Percentiles rank a stretch among this genome's conserved stretches.
Conservation (phyloP, 441 rosid genomes). For the Pelargonium cotyledonis region DNA sequence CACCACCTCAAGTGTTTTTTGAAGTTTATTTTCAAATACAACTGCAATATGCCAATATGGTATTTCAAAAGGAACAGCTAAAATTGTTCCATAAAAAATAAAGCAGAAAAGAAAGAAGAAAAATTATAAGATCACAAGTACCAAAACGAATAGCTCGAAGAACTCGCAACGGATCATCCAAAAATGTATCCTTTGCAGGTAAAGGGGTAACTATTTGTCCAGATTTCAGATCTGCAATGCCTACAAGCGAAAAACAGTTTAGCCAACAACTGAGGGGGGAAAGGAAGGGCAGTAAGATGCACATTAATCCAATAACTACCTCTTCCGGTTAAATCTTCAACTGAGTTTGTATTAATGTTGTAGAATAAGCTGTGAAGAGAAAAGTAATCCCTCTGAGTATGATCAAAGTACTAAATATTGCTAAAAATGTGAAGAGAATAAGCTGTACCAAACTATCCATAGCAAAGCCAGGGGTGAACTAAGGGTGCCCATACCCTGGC, state of each 20-base stretch:
- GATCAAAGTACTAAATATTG: neutral
- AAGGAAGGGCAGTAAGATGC: slow-evolving; percentile 3
- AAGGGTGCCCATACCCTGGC: neutral
- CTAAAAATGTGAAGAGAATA: neutral
- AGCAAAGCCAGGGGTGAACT: neutral
- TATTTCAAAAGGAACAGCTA: slow-evolving; percentile 3
- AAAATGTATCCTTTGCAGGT: slow-evolving; percentile 66
- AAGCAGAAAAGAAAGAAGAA: slow-evolving; percentile 11
- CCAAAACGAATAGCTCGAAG: slow-evolving; percentile 95
- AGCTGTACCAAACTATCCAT: neutral
- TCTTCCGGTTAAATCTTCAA: slow-evolving; percentile 88
- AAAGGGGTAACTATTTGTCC: slow-evolving; percentile 88
- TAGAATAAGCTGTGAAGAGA: slow-evolving; percentile 67
- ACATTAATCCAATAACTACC: slow-evolving; percentile 35
- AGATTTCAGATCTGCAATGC: slow-evolving; percentile 69
- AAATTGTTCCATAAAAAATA: neutral
- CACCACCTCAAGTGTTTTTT: neutral
- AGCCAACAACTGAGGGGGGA: neutral
- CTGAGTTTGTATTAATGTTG: slow-evolving; percentile 60
- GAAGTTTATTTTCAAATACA: neutral
- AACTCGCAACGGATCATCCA: slow-evolving; percentile 93
- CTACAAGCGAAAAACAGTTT: slow-evolving; percentile 29
- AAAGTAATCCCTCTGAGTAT: slow-evolving; percentile 19
- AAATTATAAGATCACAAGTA: slow-evolving; percentile 23
- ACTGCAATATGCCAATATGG: too few species aligned